Conservation (phyloP, 306 rosid species). For the Cucumis sativus region Cucumber_9930_V3 NC_026657.2:14720501-14721000, state of each 20-base stretch:
- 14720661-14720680: background rate
- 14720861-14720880: no score
- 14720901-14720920: conserved; percentile 68
- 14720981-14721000: conserved; percentile 15
- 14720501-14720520: no score
- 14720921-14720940: conserved; percentile 39
- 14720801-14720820: background rate
- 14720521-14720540: no score
- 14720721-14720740: background rate
- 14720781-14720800: background rate
- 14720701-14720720: background rate
- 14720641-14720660: no score
- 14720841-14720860: no score
- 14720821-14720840: no score
- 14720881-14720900: conserved; percentile 28
- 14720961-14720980: conserved; percentile 44
- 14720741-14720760: background rate
- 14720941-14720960: conserved; percentile 29
- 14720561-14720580: no score
- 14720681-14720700: background rate
- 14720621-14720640: background rate
- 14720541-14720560: no score
- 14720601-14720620: background rate
- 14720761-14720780: background rate
- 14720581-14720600: no score